Evolutionary conservation across 371 early-diverging fungal species (phyloP), one percentile per base, ranked within the genome.

Genomic region (Scutellospora calospora): DNA sequence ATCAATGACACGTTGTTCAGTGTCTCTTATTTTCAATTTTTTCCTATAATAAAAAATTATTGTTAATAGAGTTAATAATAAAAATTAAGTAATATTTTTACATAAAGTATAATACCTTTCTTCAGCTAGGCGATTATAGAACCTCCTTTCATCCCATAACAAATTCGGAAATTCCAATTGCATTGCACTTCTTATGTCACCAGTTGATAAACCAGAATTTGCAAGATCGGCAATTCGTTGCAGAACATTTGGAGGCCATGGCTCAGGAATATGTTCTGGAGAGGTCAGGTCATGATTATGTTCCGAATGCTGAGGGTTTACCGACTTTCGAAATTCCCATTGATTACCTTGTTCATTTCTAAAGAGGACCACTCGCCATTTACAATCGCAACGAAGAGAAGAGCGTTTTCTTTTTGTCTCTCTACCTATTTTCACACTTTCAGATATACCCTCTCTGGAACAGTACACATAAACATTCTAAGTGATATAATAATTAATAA

Each of bases 401-500:
- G 87, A 85, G 57, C 91, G 82, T 76, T 91, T 91, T 22, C 91
- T 86, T 83, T 91, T 89, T 62, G 87, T 87, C 18, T 85, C 81
- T 86, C 90, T 90, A 41, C 89, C 89, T 76, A 88, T 88, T 65
- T 90, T 87, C 80, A 86, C 85, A 5, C 89, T 89, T 73, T 91
- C 91, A 3, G 90, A 88, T n/a, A 90, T 83, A 29, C 91, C 91
- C 84, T 91, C 91, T 68, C 91, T 85, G 5, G 91, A 91, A 60
- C 91, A 91, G 71, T 91, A 91, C 22, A 91, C 83, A 72, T 91
- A 91, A 5, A 91, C 89, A 72, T 90, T 90, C 91, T 91, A 76
- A 69, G n/a, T n/a, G n/a, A n/a, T n/a, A n/a, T n/a, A n/a, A n/a
- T n/a, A n/a, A n/a, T n/a, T n/a, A 33, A 66, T 25, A 65, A 18